Evolutionary conservation across 208 protist genomes (phyloP).

Genomic region (Crithidia expoeki): DNA sequence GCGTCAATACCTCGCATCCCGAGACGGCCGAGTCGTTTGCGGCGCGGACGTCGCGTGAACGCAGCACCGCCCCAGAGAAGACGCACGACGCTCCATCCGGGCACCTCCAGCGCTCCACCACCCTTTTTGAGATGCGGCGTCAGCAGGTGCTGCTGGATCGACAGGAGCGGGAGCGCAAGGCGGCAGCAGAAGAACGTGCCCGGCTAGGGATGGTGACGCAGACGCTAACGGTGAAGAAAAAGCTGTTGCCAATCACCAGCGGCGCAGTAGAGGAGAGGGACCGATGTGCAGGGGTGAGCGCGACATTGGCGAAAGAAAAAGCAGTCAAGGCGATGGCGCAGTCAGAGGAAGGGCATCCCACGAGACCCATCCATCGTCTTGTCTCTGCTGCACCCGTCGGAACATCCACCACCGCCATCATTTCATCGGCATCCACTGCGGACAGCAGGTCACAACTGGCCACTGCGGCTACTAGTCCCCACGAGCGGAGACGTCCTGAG

Average conservation of each 20-base stretch:
- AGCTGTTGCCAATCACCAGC: background rate
- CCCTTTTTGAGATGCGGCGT: constrained; percentile 42
- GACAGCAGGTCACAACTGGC: too few species aligned
- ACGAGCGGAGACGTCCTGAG: background rate
- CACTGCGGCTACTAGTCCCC: background rate
- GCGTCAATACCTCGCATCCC: background rate
- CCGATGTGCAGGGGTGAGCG: too few species aligned
- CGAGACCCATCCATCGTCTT: too few species aligned
- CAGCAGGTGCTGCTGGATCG: constrained; percentile 47
- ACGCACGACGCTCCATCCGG: background rate
- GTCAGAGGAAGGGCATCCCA: too few species aligned
- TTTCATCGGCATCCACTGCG: too few species aligned
- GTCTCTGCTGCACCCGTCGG: background rate
- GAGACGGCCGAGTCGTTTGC: constrained; percentile 7
- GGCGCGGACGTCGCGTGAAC: background rate
- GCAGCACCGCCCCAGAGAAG: background rate
- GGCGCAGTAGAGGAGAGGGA: background rate
- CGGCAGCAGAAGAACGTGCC: constrained; percentile 30
- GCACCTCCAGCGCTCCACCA: constrained; percentile 27
- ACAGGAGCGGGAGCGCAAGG: constrained; percentile 35
- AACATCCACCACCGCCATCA: background rate
- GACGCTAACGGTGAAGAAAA: constrained; percentile 8
- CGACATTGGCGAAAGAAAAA: too few species aligned
- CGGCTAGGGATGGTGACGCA: background rate
- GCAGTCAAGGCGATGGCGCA: too few species aligned